Percentiles rank a stretch among this genome's conserved stretches.
Conservation (phyloP, 495 filamentous ascomycete genomes). For the Usnea hakonensis region DNA sequence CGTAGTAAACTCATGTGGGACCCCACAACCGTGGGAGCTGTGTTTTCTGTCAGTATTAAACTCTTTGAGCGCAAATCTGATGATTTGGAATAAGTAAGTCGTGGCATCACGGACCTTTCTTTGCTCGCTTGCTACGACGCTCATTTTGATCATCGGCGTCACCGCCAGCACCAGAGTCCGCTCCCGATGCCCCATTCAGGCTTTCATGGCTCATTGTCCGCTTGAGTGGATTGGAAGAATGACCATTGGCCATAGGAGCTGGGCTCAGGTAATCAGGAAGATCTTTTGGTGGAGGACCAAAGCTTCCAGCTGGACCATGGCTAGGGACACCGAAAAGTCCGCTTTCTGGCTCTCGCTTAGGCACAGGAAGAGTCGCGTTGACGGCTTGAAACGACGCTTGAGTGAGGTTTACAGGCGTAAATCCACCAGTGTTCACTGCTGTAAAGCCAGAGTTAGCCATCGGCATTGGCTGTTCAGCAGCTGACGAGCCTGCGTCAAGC, state of each 20-base stretch:
- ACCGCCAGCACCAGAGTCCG: slow-evolving; percentile 48
- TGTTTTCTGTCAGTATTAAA: slow-evolving; percentile 32
- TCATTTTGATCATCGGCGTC: slow-evolving; percentile 64
- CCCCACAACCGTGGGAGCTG: slow-evolving; percentile 82
- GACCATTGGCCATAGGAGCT: slow-evolving; percentile 48
- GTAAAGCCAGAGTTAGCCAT: slow-evolving; percentile 64
- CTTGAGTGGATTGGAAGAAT: slow-evolving; percentile 57
- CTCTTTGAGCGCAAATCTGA: neutral
- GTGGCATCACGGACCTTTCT: slow-evolving; percentile 62
- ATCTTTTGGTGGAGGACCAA: slow-evolving; percentile 44
- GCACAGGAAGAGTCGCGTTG: slow-evolving; percentile 34
- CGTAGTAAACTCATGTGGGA: slow-evolving; percentile 95
- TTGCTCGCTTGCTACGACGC: slow-evolving; percentile 83
- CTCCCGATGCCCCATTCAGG: slow-evolving; percentile 46
- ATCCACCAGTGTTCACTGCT: slow-evolving; percentile 68
- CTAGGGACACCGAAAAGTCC: slow-evolving; percentile 41
- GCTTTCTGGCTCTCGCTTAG: slow-evolving; percentile 47
- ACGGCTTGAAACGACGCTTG: slow-evolving; percentile 50
- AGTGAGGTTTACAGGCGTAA: slow-evolving; percentile 66
- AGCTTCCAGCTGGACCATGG: slow-evolving; percentile 4
- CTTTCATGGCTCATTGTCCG: slow-evolving; percentile 76
- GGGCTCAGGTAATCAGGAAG: slow-evolving; percentile 53
- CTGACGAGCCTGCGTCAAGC: slow-evolving; percentile 37
- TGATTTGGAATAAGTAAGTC: neutral
- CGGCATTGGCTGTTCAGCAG: slow-evolving; percentile 44